A percentile compares a stretch with the other conserved stretches of the same genome.
These are phyloP conservation scores for Mitragyna speciosa DNA, from an alignment of 257 asterid genomes.

Conservation along the genomic window DNA sequence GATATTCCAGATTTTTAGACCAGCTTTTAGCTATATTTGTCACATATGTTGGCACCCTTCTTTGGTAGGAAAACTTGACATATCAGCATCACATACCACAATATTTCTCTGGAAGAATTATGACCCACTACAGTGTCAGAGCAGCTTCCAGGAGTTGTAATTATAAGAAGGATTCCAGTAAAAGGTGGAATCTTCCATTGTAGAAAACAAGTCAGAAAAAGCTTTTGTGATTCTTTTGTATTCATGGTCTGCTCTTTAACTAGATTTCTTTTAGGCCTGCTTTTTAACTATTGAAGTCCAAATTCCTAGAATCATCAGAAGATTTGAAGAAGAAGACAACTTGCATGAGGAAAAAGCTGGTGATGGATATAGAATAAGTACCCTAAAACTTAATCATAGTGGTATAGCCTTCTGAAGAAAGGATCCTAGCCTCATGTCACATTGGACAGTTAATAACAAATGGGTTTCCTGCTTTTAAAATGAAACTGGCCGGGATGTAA, in stretches of 20 bases:
- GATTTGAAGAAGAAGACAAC: background rate
- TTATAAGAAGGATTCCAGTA: background rate
- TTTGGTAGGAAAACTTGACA: background rate
- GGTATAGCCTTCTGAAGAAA: background rate
- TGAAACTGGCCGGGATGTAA: background rate
- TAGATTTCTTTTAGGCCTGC: too few species aligned
- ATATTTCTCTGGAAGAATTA: background rate
- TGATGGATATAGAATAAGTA: background rate
- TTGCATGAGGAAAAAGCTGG: background rate
- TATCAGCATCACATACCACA: background rate
- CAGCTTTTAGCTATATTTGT: background rate
- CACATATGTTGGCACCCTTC: background rate
- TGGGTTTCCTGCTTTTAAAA: background rate
- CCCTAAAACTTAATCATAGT: background rate
- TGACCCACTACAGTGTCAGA: background rate
- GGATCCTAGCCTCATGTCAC: background rate
- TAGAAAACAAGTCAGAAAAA: slow-evolving; percentile 1
- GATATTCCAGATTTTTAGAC: background rate
- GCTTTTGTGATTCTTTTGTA: slow-evolving; percentile 1
- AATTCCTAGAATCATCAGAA: background rate
- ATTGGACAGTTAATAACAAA: background rate
- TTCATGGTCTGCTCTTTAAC: background rate
- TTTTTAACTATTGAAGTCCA: background rate
- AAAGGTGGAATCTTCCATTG: slow-evolving; percentile 8
- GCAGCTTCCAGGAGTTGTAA: background rate